Evolutionary conservation across 2,329 filamentous ascomycete genomes (phyloP).

Genomic region (Fusarium tuaranense): DNA sequence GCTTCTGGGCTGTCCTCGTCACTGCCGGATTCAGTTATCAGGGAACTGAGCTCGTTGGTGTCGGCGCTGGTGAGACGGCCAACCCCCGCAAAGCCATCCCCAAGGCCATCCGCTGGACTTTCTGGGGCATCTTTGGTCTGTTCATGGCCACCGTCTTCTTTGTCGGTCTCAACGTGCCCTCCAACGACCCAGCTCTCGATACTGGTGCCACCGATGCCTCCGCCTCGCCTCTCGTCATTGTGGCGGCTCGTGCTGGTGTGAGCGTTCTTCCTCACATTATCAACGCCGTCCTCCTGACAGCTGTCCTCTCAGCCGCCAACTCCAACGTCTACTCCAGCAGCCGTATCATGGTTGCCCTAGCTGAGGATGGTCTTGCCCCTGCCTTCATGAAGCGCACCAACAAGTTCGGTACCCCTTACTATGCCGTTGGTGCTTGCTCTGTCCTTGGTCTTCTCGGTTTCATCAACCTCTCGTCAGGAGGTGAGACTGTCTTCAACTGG

Average conservation of each 20-base stretch:
- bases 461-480: constrained; percentile 71
- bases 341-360: constrained; percentile 75
- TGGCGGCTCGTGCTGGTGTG: constrained; percentile 71
- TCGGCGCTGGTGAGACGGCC: constrained; percentile 81
- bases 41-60: constrained; percentile 80
- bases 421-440: constrained; percentile 65
- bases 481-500: constrained; percentile 76
- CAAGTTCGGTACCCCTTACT: constrained; percentile 71
- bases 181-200: constrained; percentile 65
- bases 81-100: constrained; percentile 80
- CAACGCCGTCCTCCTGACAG: constrained; percentile 82
- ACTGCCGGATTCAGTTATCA: constrained; percentile 78
- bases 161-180: constrained; percentile 78
- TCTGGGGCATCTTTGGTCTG: constrained; percentile 78
- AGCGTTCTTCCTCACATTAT: constrained; percentile 75
- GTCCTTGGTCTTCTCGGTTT: constrained; percentile 74
- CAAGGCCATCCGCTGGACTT: constrained; percentile 78
- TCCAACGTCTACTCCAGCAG: constrained; percentile 81
- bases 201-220: constrained; percentile 67
- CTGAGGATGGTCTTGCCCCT: constrained; percentile 73
- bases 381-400: constrained; percentile 70
- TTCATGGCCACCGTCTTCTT: constrained; percentile 76
- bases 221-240: constrained; percentile 74
- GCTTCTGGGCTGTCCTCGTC: constrained; percentile 76
- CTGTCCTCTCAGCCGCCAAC: constrained; percentile 82